Evolutionary conservation across 768 basidiomycete genomes (phyloP).

Genomic region (Lentinus brumalis): DNA sequence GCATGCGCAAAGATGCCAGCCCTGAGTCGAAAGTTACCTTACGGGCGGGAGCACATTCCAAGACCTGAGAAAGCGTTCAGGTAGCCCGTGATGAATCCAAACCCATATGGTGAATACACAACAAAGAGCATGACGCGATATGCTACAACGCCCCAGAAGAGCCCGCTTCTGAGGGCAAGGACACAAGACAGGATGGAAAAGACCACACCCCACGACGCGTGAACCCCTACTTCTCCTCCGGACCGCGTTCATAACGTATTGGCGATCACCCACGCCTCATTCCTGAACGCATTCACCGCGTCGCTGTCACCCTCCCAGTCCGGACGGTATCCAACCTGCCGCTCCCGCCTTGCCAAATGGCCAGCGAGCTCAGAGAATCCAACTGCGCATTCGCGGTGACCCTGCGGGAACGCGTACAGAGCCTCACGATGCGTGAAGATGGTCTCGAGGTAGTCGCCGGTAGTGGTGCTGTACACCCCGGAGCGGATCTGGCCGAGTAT

Average conservation of each 20-base stretch:
- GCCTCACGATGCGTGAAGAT: constrained; percentile 80
- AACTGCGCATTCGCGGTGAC: constrained; percentile 63
- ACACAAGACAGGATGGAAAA: not conserved
- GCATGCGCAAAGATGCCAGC: too few relatives aligned
- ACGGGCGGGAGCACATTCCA: too few relatives aligned
- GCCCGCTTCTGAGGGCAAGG: too few relatives aligned
- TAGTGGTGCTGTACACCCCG: constrained; percentile 50
- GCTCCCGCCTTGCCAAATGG: constrained; percentile 57
- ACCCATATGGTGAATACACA: too few relatives aligned
- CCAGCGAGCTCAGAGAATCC: constrained; percentile 68
- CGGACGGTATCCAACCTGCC: constrained; percentile 30
- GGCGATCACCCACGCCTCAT: constrained; percentile 66
- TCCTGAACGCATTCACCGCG: constrained; percentile 66
- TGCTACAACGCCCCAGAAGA: too few relatives aligned
- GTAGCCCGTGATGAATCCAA: too few relatives aligned
- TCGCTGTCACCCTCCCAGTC: constrained; percentile 72
- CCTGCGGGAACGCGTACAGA: constrained; percentile 59
- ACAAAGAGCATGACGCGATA: too few relatives aligned
- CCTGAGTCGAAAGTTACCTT: too few relatives aligned
- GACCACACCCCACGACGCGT: not conserved
- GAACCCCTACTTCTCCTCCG: not conserved
- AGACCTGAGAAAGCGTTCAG: too few relatives aligned
- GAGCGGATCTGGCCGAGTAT: constrained; percentile 29
- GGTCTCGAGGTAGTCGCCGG: constrained; percentile 76
- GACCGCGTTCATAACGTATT: constrained; percentile 7